A percentile compares a stretch with the other conserved stretches of the same genome.
Evolutionary conservation across 2,329 filamentous ascomycete species (phyloP).

Genomic region (Dactylellina sp.): DNA sequence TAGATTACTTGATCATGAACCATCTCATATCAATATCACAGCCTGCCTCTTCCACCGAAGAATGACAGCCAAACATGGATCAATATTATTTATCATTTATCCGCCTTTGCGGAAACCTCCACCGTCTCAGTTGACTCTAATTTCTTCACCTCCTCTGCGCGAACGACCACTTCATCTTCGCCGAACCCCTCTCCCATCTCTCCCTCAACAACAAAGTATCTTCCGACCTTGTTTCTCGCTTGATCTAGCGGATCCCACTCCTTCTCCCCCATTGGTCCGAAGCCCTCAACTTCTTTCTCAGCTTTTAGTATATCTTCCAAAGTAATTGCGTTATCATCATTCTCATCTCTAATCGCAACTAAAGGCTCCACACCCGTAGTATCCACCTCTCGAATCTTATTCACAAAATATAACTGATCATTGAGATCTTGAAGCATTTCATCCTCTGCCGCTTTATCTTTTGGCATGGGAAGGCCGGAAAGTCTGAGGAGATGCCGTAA

Average conservation of each 20-base stretch:
- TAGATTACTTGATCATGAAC: too few species aligned
- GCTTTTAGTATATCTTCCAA: constrained; percentile 70
- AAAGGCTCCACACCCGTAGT: constrained; percentile 79
- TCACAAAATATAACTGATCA: constrained; percentile 90
- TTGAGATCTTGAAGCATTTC: constrained; percentile 79
- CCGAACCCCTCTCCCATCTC: constrained; percentile 49
- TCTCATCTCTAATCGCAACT: constrained; percentile 84
- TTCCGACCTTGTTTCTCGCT: constrained; percentile 62
- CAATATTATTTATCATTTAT: too few species aligned
- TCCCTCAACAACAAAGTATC: constrained; percentile 63
- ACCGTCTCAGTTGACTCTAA: constrained; percentile 18
- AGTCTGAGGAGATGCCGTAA: constrained; percentile 87
- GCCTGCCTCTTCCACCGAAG: too few species aligned
- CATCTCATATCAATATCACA: too few species aligned
- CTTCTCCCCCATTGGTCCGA: constrained; percentile 66
- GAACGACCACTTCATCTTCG: constrained; percentile 37
- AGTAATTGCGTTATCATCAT: constrained; percentile 72
- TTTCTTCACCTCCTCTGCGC: constrained; percentile 37
- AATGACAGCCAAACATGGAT: too few species aligned
- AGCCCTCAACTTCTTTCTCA: constrained; percentile 69
- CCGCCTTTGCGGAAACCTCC: neutral
- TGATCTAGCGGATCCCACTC: constrained; percentile 73
- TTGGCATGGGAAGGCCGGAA: constrained; percentile 83
- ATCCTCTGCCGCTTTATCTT: constrained; percentile 72
- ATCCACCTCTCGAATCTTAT: constrained; percentile 82